Conservation (phyloP, 805 yeast genomes). For the Candida sphagnicola region DNA sequence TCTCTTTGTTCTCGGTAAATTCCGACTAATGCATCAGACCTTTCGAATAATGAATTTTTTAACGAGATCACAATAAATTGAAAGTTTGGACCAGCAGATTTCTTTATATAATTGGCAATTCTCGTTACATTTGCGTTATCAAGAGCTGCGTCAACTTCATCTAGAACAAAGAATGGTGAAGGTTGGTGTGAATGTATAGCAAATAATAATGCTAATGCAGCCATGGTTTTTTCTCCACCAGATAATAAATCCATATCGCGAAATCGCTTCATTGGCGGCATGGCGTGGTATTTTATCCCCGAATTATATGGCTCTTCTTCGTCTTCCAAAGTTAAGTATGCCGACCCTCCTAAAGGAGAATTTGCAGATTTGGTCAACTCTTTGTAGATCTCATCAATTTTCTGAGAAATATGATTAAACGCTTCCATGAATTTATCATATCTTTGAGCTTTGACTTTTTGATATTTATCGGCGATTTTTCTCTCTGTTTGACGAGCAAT, state of each 20-base stretch:
- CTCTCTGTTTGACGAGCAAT: slow-evolving; percentile 59
- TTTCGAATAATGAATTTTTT: slow-evolving; percentile 82
- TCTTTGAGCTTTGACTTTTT: slow-evolving; percentile 56
- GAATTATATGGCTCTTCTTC: slow-evolving; percentile 84
- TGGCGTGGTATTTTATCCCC: slow-evolving; percentile 87
- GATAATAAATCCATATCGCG: slow-evolving; percentile 88
- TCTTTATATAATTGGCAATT: slow-evolving; percentile 80
- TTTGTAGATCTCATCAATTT: slow-evolving; percentile 75
- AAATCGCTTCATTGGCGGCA: slow-evolving; percentile 94
- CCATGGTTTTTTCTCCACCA: slow-evolving; percentile 96
- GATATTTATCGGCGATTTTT: slow-evolving; percentile 51
- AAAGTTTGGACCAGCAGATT: slow-evolving; percentile 69
- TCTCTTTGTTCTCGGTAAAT: slow-evolving; percentile 78
- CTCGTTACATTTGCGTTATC: slow-evolving; percentile 84
- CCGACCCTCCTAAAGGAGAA: slow-evolving; percentile 88
- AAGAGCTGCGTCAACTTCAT: slow-evolving; percentile 97
- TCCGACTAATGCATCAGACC: slow-evolving; percentile 88
- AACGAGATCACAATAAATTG: slow-evolving; percentile 93
- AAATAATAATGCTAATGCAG: slow-evolving; percentile 88
- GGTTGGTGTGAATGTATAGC: slow-evolving; percentile 90
- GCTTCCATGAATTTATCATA: slow-evolving; percentile 64
- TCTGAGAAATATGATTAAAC: slow-evolving; percentile 67
- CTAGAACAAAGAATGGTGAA: slow-evolving; percentile 92
- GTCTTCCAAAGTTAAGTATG: slow-evolving; percentile 79
- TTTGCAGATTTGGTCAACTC: slow-evolving; percentile 74